Base-by-base conservation (phyloP, 441 rosid genomes). In the Kokia cookei region DNA sequence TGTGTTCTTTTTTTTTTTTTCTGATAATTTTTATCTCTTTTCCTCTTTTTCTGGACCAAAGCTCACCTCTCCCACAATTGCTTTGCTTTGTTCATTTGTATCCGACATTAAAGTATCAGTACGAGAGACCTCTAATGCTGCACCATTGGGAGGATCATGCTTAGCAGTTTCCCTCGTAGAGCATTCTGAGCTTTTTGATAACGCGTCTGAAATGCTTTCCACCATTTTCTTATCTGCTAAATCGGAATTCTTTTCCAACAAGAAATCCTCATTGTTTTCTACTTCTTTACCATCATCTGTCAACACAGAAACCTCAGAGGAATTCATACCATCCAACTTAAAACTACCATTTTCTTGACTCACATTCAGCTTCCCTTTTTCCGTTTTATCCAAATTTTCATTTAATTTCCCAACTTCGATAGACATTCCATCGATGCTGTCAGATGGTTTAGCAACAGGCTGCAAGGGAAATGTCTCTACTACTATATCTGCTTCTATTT, bases 381-480 rank as follows among this genome's bases (percentile, higher is more conserved):
- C 78, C 19, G 69, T 76, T 73, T 66, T 84, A 35, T 78, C 76
- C 40, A 51, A 81, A 66, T 59, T 77, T 78, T 73, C 84, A 69
- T 59, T 69, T 37, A 76, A 71, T 71, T 54, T 77, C 61, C 42
- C n/a, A 50, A 62, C 55, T 37, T 78, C 80, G 71, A 64, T 68
- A 54, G 74, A 73, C 22, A 48, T 76, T 74, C 11, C 79, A 69
- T 79, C 78, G 45, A 76, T 69, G 64, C 15, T 17, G 42, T 67
- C 84, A 58, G 68, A 71, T 61, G 81, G 69, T 60, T 68, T 69
- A 55, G 82, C 58, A n/a, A 63, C 79, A 66, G 86, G 79, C 48
- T 70, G 78, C 61, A 89, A 19, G 12, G 97, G 97, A 79, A 89
- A 91, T 27, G 89, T 86, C 82, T 95, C 97, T 26, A 86, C 87